A percentile compares a stretch with the other conserved stretches of the same genome.
Conservation (phyloP, 1,284 basidiomycete species). For the Golubevia pallescens region DNA sequence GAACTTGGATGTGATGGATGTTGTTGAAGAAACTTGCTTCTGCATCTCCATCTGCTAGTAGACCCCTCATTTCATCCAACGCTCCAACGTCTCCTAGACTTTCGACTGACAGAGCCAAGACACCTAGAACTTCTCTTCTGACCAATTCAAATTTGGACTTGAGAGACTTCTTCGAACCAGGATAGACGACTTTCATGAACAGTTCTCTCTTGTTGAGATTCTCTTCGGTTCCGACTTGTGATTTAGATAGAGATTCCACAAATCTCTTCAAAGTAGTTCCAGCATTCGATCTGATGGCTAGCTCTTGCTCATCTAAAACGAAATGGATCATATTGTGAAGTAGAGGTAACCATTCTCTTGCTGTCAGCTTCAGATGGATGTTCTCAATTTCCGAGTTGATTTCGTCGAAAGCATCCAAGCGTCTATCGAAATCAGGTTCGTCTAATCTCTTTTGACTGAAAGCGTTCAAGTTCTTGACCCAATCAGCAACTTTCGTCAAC, state of each 20-base stretch:
- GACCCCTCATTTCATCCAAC: constrained; percentile 78
- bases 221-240: constrained; percentile 27
- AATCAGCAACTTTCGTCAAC: constrained; percentile 28
- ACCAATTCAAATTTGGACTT: constrained; percentile 84
- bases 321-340: constrained; percentile 84
- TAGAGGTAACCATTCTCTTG: constrained; percentile 80
- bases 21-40: constrained; percentile 98
- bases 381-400: constrained; percentile 71
- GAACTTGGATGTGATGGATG: constrained; percentile 90
- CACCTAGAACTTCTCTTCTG: constrained; percentile 81
- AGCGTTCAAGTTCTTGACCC: constrained; percentile 73
- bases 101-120: constrained; percentile 78
- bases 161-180: constrained; percentile 81
- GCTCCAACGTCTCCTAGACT: constrained; percentile 68
- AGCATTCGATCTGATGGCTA: constrained; percentile 85
- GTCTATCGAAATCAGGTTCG: constrained; percentile 90
- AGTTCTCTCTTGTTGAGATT: background rate
- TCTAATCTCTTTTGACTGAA: constrained; percentile 82
- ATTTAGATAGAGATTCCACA: constrained; percentile 67
- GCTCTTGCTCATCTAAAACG: constrained; percentile 86
- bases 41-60: constrained; percentile 88
- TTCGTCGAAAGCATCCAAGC: constrained; percentile 77
- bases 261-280: constrained; percentile 79
- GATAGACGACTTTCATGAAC: constrained; percentile 75
- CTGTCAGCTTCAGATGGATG: constrained; percentile 66